Percentiles rank a stretch among this genome's conserved stretches.
phyloP scores from a whole-genome alignment of 768 basidiomycete genomes.

The Agaricus subrufescens region DNA sequence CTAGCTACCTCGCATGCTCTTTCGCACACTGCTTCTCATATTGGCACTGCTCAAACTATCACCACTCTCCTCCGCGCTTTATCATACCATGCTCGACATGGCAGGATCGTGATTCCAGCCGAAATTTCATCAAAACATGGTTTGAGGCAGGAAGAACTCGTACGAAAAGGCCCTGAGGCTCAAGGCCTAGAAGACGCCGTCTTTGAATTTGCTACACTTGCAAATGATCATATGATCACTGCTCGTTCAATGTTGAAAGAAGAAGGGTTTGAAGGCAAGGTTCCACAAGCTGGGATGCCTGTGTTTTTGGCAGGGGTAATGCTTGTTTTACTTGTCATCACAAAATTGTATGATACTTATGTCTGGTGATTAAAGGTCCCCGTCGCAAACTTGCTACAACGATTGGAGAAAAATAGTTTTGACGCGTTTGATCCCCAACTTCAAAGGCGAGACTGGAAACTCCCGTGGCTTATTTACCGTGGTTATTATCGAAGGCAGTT shows the following conservation, averaged over 20 bases:
- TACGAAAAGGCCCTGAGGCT: slow-evolving; percentile 50
- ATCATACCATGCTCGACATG: slow-evolving; percentile 70
- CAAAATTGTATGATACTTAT: slow-evolving; percentile 16
- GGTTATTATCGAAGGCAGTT: slow-evolving; percentile 36
- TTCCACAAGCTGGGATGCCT: slow-evolving; percentile 59
- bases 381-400: slow-evolving; percentile 55
- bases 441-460: slow-evolving; percentile 67
- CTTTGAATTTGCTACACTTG: slow-evolving; percentile 77
- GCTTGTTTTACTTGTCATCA: slow-evolving; percentile 27
- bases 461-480: slow-evolving; percentile 67
- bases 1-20: slow-evolving; percentile 41
- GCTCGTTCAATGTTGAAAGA: slow-evolving; percentile 66
- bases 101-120: slow-evolving; percentile 72
- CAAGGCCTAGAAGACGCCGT: slow-evolving; percentile 71
- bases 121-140: slow-evolving; percentile 77
- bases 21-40: slow-evolving; percentile 78
- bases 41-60: slow-evolving; percentile 72
- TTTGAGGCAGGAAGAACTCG: slow-evolving; percentile 77
- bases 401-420: slow-evolving; percentile 68
- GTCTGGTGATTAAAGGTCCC: slow-evolving; percentile 46
- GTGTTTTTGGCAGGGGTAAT: slow-evolving; percentile 66
- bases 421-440: slow-evolving; percentile 63
- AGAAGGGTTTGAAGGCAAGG: slow-evolving; percentile 39
- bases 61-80: slow-evolving; percentile 69
- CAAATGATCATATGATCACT: slow-evolving; percentile 75